Evolutionary conservation across 345 rosid genomes (phyloP), one percentile per base, ranked within the genome.

Genomic region (Melaleuca alternifolia): DNA sequence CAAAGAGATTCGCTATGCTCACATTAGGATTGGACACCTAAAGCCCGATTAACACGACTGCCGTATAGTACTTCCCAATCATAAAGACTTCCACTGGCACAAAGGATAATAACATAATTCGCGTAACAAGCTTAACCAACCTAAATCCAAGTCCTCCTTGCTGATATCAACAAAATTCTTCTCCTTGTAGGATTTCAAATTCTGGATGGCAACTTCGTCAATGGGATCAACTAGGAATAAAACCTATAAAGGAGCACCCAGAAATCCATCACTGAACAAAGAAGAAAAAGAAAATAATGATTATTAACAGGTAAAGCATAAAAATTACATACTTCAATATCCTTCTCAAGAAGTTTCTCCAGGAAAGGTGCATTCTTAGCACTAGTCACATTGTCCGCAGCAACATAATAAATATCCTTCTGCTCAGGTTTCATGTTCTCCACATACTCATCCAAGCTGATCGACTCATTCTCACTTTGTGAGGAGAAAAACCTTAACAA

Each of bases 391-490:
- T 97, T 97, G 89, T 97, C 99, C 24, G 99, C 88, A 86, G 99
- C 99, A 84, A 97, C 92, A 88, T 90, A 97, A 89, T 92, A 97
- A 76, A 97, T 93, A 86, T 95, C 96, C 92, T 97, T 97, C 91
- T 97, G 99, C 50, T 97, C 98, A 56, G 95, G 93, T 89, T 97
- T 96, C 99, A 97, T 96, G 87, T 96, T 96, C 90, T 96, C 99
- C 24, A 96, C 96, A 89, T 97, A 97, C 87, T 97, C 99, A 92
- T 96, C 99, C 94, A 97, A 93, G 93, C 98, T 94, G 88, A 97
- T 95, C 96, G 95, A 91, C 85, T 94, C 97, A 82, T 94, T 90
- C 92, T 96, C 99, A 87, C 99, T 97, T 87, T 95, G 98, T 24
- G 99, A 97, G 84, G 99, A 97, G 93, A 95, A 97, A 88, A 95